These are phyloP conservation scores for Diaporthe vexans DNA, from an alignment of 2,329 filamentous ascomycete species.

Conservation along the genomic window DNA sequence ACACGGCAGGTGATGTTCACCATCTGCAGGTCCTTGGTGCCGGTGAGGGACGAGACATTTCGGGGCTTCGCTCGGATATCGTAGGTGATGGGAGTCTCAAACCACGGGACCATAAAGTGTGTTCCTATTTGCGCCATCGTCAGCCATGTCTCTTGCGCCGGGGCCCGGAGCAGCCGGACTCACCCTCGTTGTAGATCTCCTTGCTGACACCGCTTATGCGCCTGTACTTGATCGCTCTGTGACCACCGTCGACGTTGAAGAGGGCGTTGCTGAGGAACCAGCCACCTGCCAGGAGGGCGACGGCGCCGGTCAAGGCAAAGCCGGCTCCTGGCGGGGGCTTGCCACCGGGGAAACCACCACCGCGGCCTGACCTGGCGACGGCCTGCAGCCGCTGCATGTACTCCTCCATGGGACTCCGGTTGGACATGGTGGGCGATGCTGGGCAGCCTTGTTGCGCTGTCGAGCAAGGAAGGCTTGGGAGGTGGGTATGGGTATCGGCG, in stretches of 20 bases:
- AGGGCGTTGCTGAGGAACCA: slow-evolving; percentile 71
- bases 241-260: slow-evolving; percentile 95
- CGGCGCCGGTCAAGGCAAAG: slow-evolving; percentile 56
- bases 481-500: slow-evolving; percentile 29
- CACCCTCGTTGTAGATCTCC: slow-evolving; percentile 97
- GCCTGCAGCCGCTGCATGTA: slow-evolving; percentile 65
- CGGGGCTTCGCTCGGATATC: slow-evolving; percentile 98
- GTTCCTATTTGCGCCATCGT: slow-evolving; percentile 71
- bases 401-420: slow-evolving; percentile 61
- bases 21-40: slow-evolving; percentile 99
- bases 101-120: slow-evolving; percentile 94
- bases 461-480: slow-evolving; percentile 10
- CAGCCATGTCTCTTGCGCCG: not conserved
- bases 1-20: slow-evolving; percentile 99
- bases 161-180: slow-evolving; percentile 42
- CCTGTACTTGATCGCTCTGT: slow-evolving; percentile 98
- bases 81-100: slow-evolving; percentile 96
- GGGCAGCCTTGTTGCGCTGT: slow-evolving; percentile 19
- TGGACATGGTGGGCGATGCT: slow-evolving; percentile 49
- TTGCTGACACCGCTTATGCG: slow-evolving; percentile 92
- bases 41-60: slow-evolving; percentile 96
- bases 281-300: slow-evolving; percentile 63
- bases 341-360: slow-evolving; percentile 58
- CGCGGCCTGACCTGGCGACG: slow-evolving; percentile 58
- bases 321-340: slow-evolving; percentile 58